Evolutionary conservation across 2,329 filamentous ascomycete genomes (phyloP), one percentile per base, ranked within the genome.

Genomic region (Cercospora sesami): DNA sequence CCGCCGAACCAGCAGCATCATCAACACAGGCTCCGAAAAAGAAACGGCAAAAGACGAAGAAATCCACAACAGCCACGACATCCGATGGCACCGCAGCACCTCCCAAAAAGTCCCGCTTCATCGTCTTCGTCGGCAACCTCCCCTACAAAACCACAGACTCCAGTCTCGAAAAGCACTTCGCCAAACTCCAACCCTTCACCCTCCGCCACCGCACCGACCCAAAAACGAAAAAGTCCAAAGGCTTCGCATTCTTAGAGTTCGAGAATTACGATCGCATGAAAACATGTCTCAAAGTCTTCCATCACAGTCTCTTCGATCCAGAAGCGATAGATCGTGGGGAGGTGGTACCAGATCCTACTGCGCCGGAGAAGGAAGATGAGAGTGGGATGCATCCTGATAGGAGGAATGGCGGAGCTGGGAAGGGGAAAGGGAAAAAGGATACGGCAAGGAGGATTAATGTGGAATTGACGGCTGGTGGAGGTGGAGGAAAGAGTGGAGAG

Each of bases 181-280:
- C 88, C 51, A 88, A 91, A 70, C 87, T 97, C 71, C 82, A 87
- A 61, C 92, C 92, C 8, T 84, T 82, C 63, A 85, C 86, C 1
- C 85, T 95, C 60, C 92, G 94, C 23, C 89, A 92, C 69, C 87
- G 92, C 59, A 91, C 89, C 63, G 86, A 91, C 75, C 88, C 88
- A 73, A 82, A 88, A 71, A 84, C 86, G 12, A 84, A 83, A 64
- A 87, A 89, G 72, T 90, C 87, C 76, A 90, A 90, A 73, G 92
- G 93, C 39, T 90, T 91, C 75, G 93, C 92, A 5, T 96, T 97
- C 79, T 84, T 98, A 74, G 94, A 98, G 80, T 98, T 97, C 78
- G 89, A 89, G 71, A 86, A 89, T 73, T 96, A 90, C 81, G 91
- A 94, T 80, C 88, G 91, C 77, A 96, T 97, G 93, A 91, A 96